Evolutionary conservation across 2,329 filamentous ascomycete species (phyloP).

Genomic region (Fusarium domesticum): DNA sequence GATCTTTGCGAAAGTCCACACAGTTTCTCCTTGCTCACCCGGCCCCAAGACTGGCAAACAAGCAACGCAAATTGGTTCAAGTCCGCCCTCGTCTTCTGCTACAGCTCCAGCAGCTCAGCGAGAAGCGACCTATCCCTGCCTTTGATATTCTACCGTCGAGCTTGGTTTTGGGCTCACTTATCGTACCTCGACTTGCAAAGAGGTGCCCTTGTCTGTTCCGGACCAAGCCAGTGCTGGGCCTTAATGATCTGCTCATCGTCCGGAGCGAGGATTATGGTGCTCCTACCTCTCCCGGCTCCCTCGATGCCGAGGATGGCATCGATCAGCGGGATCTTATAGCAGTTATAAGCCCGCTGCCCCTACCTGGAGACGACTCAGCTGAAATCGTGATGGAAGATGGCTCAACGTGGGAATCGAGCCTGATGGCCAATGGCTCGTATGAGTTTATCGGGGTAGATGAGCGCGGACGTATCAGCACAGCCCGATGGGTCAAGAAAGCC

Average conservation of each 20-base stretch:
- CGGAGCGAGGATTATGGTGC: conserved; percentile 64
- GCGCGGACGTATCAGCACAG: conserved; percentile 57
- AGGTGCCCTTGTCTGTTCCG: conserved; percentile 63
- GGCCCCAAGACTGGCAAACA: conserved; percentile 53
- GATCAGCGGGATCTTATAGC: conserved; percentile 58
- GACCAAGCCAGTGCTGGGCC: conserved; percentile 60
- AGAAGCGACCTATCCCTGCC: conserved; percentile 61
- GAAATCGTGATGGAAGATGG: conserved; percentile 68
- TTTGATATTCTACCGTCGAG: conserved; percentile 72
- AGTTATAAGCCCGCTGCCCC: conserved; percentile 61
- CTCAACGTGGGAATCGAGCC: conserved; percentile 54
- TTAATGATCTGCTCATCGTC: conserved; percentile 68
- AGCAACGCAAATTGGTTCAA: conserved; percentile 64
- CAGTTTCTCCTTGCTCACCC: conserved; percentile 67
- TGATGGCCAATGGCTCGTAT: conserved; percentile 56
- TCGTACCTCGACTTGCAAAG: conserved; percentile 57
- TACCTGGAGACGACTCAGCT: conserved; percentile 47
- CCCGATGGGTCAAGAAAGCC: conserved; percentile 63
- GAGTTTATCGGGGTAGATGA: conserved; percentile 63
- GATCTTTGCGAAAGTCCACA: conserved; percentile 54
- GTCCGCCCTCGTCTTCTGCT: conserved; percentile 66
- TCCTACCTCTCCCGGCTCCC: conserved; percentile 20
- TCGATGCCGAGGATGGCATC: conserved; percentile 46
- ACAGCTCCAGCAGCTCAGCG: conserved; percentile 66
- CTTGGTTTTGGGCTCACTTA: conserved; percentile 53